Base-by-base conservation (phyloP, 1,139 yeast species). In the Spathaspora jeffriesii region DNA sequence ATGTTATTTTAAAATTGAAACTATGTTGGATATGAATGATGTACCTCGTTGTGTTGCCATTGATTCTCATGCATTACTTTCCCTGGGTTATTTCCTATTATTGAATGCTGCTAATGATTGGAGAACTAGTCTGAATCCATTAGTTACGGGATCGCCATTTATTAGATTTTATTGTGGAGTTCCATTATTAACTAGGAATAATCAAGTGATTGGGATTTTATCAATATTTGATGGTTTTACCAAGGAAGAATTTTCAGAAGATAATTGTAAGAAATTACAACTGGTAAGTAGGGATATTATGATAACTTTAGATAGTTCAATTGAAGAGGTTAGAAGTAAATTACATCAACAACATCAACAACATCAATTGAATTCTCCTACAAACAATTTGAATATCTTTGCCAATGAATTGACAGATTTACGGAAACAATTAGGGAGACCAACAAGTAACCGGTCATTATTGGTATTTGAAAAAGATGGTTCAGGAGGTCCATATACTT, bases 21-120 rank as follows among this genome's bases (percentile, higher is more conserved):
- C 78, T 2, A 62, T 73, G 21, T 67, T 82, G 17, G 75, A 74
- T 21, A 65, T 71, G 50, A 65, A 65, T n/a, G 78, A 76, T 46
- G 70, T 82, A 39, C 81, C 86, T 5, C 67, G 88, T 45, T 68
- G 66, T 37, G 69, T 81, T 1, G 82, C 89, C 1, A 64, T 86
- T 39, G 92, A 86, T 61, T 81, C 82, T 5, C 92, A 86, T 64
- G 73, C 89, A 0, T 71, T 86, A 5, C 63, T 86, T 39, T 84
- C 91, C 0, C 65, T 69, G 11, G 81, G 74, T 1, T 70, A 72
- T 53, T 79, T 86, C 53, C 65, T 80, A 2, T 54, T 86, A 18
- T 60, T 73, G 22, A 88, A 86, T 61, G 84, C 90, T 1, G 62
- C 81, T 5, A 67, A 70, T 37, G 93, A 86, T 59, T 86, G 93